phyloP scores from a whole-genome alignment of 148 eudicot genomes.

The Chenopodium suecicum region DNA sequence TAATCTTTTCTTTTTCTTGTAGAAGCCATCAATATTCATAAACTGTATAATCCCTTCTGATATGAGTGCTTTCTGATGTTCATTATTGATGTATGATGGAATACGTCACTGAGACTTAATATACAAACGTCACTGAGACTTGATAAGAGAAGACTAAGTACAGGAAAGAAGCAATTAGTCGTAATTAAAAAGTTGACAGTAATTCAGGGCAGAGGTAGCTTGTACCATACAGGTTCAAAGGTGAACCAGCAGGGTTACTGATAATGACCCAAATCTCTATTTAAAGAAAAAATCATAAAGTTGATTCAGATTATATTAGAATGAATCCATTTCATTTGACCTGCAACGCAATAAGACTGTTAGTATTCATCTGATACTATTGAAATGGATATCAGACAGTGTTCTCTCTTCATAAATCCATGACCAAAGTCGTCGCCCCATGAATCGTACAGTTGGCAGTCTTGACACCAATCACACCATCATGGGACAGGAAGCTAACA shows the following conservation, averaged over 20 bases:
- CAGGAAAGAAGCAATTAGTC: neutral
- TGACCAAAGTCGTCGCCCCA: neutral
- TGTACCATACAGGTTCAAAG: too few relatives aligned
- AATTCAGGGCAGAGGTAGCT: too few relatives aligned
- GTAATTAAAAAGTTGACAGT: too few relatives aligned
- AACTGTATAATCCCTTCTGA: neutral
- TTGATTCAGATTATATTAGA: too few relatives aligned
- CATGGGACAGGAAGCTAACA: neutral
- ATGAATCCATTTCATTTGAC: neutral
- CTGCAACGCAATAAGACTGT: neutral
- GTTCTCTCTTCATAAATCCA: neutral
- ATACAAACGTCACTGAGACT: too few relatives aligned
- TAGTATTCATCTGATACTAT: neutral
- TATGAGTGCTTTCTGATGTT: conserved; percentile 10
- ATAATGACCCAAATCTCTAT: too few relatives aligned
- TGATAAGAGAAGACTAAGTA: neutral
- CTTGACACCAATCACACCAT: neutral
- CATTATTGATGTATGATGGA: neutral
- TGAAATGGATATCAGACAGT: neutral
- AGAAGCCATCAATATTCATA: neutral
- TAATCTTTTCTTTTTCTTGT: neutral
- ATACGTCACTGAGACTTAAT: neutral
- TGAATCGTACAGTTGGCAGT: neutral
- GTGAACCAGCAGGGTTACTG: too few relatives aligned
- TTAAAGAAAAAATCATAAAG: too few relatives aligned